Conservation (phyloP, 768 basidiomycete species). For the Kwoniella mangroviensis region DNA sequence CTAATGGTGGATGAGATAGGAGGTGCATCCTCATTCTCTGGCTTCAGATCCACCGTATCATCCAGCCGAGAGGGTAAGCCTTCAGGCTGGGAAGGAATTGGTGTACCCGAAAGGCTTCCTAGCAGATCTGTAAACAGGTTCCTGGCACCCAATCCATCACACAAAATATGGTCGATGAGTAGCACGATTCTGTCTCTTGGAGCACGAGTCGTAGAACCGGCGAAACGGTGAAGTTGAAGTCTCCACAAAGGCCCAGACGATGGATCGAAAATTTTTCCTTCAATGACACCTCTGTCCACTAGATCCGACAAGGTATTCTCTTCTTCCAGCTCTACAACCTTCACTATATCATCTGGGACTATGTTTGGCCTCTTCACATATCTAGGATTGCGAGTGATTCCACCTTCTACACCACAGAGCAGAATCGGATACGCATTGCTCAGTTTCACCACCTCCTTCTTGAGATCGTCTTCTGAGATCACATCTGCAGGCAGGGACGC, state of each 20-base stretch:
- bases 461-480: not conserved
- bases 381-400: not conserved
- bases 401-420: not conserved
- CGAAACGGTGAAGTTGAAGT: conserved; percentile 4
- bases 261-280: not conserved
- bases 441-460: not conserved
- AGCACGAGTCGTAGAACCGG: not conserved
- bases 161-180: conserved; percentile 19
- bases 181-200: conserved; percentile 9
- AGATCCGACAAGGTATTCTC: not conserved
- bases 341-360: not conserved
- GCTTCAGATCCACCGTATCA: conserved; percentile 13
- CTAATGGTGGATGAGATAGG: not conserved
- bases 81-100: not conserved
- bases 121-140: conserved; percentile 21
- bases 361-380: not conserved
- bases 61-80: conserved; percentile 20
- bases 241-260: conserved; percentile 9
- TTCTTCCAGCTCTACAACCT: not conserved
- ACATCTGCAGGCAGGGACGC: conserved; percentile 4
- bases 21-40: not conserved
- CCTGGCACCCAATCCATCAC: conserved; percentile 20
- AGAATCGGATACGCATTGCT: conserved; percentile 13
- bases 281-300: not conserved
- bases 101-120: not conserved